Evolutionary conservation across 1,284 basidiomycete genomes (phyloP).

Genomic region (Moesziomyces antarcticus): DNA sequence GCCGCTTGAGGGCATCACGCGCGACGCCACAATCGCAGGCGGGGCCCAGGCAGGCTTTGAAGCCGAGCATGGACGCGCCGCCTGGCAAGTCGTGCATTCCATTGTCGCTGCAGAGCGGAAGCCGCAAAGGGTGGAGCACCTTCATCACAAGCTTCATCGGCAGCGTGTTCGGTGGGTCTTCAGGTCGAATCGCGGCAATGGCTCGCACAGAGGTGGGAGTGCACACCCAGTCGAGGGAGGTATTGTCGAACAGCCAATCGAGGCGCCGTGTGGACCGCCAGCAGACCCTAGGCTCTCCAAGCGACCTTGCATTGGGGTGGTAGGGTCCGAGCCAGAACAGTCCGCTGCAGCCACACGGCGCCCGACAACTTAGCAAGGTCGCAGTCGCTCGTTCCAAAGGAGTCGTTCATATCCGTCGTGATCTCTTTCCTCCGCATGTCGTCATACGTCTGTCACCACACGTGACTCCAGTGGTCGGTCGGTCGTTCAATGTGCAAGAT

Average conservation of each 20-base stretch:
- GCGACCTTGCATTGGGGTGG: conserved; percentile 41
- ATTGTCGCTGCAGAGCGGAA: conserved; percentile 36
- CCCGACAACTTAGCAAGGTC: conserved; percentile 6
- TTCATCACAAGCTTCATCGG: conserved; percentile 3
- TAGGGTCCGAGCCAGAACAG: conserved; percentile 52
- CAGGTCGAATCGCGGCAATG: conserved; percentile 9
- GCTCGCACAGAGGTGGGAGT: conserved; percentile 1
- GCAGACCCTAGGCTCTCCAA: conserved; percentile 47
- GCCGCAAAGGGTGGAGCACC: neutral
- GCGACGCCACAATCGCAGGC: conserved; percentile 15
- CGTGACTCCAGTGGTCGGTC: conserved; percentile 6
- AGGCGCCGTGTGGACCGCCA: conserved; percentile 13
- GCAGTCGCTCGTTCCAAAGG: conserved; percentile 11
- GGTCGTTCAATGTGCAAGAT: conserved; percentile 13
- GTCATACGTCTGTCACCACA: conserved; percentile 19
- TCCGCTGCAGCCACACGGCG: conserved; percentile 17
- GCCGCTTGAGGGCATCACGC: conserved; percentile 46
- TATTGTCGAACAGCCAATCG: conserved; percentile 28
- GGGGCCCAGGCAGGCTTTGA: conserved; percentile 28
- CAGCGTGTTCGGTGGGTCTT: conserved; percentile 1
- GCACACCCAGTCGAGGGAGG: conserved; percentile 26
- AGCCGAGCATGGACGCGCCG: conserved; percentile 19
- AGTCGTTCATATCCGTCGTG: conserved; percentile 5
- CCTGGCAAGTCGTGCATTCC: conserved; percentile 22
- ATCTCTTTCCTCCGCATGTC: conserved; percentile 18